Conservation (phyloP, 495 filamentous ascomycete genomes). For the Xylaria scruposa region DNA sequence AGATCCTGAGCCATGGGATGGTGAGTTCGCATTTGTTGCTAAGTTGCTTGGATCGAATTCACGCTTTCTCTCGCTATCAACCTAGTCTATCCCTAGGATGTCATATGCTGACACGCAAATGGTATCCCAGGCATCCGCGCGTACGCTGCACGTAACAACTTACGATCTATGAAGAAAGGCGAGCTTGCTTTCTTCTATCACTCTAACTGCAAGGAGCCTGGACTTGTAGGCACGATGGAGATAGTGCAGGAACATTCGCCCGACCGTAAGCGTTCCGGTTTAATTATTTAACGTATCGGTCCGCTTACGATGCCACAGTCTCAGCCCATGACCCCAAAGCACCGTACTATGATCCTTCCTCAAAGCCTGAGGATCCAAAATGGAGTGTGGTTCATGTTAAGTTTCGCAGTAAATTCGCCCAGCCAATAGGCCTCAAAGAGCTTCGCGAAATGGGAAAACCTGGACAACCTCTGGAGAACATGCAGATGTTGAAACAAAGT, state of each 20-base stretch:
- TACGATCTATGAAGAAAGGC: conserved; percentile 87
- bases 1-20: conserved; percentile 88
- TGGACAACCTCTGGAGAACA: conserved; percentile 72
- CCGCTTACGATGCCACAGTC: conserved; percentile 56
- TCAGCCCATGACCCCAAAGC: conserved; percentile 77
- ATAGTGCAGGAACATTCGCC: conserved; percentile 81
- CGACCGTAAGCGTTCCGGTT: conserved; percentile 64
- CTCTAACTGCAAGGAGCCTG: conserved; percentile 90
- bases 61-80: conserved; percentile 3
- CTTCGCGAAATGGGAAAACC: conserved; percentile 67
- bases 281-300: conserved; percentile 10
- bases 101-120: conserved; percentile 27
- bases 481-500: conserved; percentile 81
- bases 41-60: conserved; percentile 10
- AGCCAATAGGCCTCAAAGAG: conserved; percentile 73
- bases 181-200: conserved; percentile 98
- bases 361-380: conserved; percentile 74
- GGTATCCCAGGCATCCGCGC: conserved; percentile 51
- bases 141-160: conserved; percentile 77
- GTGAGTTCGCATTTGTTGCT: conserved; percentile 47
- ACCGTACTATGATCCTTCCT: conserved; percentile 84
- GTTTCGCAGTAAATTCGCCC: conserved; percentile 80
- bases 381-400: conserved; percentile 90
- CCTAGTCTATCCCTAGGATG: neutral
- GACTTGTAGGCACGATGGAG: conserved; percentile 92